Conservation (phyloP, 2,329 filamentous ascomycete genomes). For the Colletotrichum sp. region DNA sequence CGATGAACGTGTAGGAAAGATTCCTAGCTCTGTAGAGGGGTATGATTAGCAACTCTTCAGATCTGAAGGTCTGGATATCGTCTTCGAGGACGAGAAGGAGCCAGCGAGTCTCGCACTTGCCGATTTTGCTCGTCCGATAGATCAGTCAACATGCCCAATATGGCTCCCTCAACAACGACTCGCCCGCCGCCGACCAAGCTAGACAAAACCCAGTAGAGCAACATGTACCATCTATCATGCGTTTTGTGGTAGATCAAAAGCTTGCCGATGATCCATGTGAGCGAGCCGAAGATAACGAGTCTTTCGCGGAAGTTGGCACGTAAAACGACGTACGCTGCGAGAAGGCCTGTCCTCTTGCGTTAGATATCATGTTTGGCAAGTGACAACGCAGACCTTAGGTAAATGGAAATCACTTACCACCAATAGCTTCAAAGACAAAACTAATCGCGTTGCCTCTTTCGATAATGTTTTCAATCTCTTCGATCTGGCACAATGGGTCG, state of each 20-base stretch:
- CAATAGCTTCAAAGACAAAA: not conserved
- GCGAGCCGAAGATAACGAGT: not conserved
- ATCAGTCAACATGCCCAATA: not conserved
- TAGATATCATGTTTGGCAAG: not conserved
- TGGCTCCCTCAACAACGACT: not conserved
- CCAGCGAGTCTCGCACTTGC: not conserved
- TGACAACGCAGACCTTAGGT: not conserved
- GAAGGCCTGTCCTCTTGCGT: not conserved
- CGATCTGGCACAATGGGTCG: not conserved
- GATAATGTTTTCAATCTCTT: not conserved
- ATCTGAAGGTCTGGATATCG: not conserved
- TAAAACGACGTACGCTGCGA: not conserved
- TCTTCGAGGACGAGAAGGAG: not conserved
- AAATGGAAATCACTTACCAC: not conserved
- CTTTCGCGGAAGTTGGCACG: not conserved
- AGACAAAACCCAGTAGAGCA: not conserved
- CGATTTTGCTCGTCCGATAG: not conserved
- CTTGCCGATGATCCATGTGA: not conserved
- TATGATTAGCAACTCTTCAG: not conserved
- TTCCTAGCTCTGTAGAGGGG: not conserved
- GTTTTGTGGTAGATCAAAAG: not conserved
- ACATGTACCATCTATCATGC: not conserved
- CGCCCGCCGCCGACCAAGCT: not conserved
- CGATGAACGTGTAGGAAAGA: not conserved
- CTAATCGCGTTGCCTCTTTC: not conserved